Evolutionary conservation across 140 eudicot genomes (phyloP).

Genomic region (Erigeron philadelphicus): DNA sequence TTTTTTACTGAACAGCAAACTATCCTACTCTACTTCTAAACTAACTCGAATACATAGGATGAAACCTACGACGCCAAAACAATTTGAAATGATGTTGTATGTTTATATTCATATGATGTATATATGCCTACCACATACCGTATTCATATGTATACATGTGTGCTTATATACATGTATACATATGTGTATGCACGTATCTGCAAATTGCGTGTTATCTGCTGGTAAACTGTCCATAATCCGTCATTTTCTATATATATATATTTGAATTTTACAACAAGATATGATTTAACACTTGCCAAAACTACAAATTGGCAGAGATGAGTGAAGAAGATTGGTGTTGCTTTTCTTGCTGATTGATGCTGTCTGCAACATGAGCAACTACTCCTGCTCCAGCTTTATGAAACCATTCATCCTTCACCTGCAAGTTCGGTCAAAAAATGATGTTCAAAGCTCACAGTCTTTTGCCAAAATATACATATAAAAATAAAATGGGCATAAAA

Average conservation of each 20-base stretch:
- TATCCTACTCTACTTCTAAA: no score
- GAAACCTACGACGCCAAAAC: no score
- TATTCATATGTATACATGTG: neutral
- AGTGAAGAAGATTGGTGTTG: conserved; percentile 42
- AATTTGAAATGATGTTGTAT: no score
- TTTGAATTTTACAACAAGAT: neutral
- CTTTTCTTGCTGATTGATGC: conserved; percentile 73
- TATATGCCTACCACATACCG: neutral
- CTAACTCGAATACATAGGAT: no score
- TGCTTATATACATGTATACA: neutral
- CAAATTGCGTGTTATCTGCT: neutral
- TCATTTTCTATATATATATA: neutral
- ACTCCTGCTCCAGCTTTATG: conserved; percentile 98
- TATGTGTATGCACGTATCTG: neutral
- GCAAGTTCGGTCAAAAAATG: neutral
- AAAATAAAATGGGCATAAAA: neutral
- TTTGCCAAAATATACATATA: neutral
- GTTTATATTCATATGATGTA: neutral
- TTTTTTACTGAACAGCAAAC: no score
- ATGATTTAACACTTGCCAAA: conserved; percentile 8
- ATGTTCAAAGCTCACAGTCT: neutral
- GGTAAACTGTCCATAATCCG: neutral
- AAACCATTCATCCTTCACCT: conserved; percentile 94
- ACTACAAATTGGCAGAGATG: conserved; percentile 61
- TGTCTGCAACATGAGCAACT: conserved; percentile 84